Base-by-base conservation (phyloP, 148 eudicot species). In the Camellia lanceoleosa region DNA sequence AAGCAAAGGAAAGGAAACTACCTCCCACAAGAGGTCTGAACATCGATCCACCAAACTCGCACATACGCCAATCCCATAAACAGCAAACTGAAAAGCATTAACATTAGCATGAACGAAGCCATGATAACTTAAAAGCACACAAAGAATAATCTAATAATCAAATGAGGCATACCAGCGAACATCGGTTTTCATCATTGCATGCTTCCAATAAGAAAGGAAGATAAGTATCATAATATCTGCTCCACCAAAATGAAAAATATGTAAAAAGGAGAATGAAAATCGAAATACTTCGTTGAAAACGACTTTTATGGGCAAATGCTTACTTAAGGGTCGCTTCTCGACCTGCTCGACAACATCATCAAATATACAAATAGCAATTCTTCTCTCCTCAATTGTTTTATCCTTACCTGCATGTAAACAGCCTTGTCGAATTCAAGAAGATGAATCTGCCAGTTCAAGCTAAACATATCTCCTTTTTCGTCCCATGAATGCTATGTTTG, bases 61-160 rank as follows among this genome's bases (percentile, higher is more conserved):
- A 85, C 98, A 94, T 23, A 94, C 94, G 5, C 98, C 98, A 80
- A 94, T 90, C 58, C 98, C 98, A 89, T 92, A 91, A 1, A 91
- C 98, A 75, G 98, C 98, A 69, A 94, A 94, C 98, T 94, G 92
- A 72, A 82, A 62, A 80, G 42, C 7, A 59, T 54, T 51, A 23
- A 58, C 19, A 41, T 5, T 68, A 10, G 3, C 4, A 66, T 66
- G 14, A 30, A 66, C 30, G 14, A 41, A 68, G 72, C 72, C 3
- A 18, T 13, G 1, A 66, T 0, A 66, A 66, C 42, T 30, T 16
- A 62, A 73, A 69, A 15, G n/a, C 41, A 51, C 16, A 65, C 2
- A 42, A 52, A 62, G 71, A 58, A 79, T 30, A 74, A 20, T 38
- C 5, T 52, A 9, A 58, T 18, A 61, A 61, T 15, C 30, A 56